A percentile compares a stretch with the other conserved stretches of the same genome.
Evolutionary conservation across 1,284 basidiomycete genomes (phyloP).

Genomic region (Trichosporon sp.): DNA sequence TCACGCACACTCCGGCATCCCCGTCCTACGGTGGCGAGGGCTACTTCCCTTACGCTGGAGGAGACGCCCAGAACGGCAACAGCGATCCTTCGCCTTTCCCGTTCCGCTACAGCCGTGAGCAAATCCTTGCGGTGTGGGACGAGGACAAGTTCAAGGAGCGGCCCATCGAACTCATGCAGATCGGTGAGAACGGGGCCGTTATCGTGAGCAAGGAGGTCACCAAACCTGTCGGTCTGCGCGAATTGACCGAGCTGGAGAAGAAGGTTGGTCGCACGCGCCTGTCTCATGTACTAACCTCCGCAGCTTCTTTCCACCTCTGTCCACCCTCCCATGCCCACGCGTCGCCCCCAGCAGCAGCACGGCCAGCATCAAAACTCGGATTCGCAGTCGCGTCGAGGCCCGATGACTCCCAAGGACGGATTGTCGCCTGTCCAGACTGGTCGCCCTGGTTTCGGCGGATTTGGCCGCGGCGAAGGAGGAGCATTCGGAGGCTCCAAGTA

Average conservation of each 20-base stretch:
- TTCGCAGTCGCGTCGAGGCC: not conserved
- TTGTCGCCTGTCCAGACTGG: constrained; percentile 1
- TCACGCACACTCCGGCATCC: constrained; percentile 51
- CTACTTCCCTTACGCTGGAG: constrained; percentile 58
- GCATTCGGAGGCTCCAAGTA: constrained; percentile 40
- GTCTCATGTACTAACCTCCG: not conserved
- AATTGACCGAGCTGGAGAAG: constrained; percentile 76
- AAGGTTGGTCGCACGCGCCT: constrained; percentile 58
- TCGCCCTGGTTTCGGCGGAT: constrained; percentile 36
- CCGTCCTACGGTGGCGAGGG: constrained; percentile 41
- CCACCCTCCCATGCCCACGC: constrained; percentile 35
- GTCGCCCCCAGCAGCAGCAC: constrained; percentile 20
- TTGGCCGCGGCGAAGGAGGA: constrained; percentile 40
- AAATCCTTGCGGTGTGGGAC: constrained; percentile 75
- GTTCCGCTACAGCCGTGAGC: constrained; percentile 80
- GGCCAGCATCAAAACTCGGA: constrained; percentile 3
- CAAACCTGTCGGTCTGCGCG: constrained; percentile 71
- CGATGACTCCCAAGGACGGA: not conserved
- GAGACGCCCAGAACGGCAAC: constrained; percentile 14
- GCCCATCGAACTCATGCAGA: constrained; percentile 64
- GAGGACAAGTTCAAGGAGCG: constrained; percentile 68
- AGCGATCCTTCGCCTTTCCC: constrained; percentile 52
- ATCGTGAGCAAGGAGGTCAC: constrained; percentile 69
- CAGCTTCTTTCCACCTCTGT: constrained; percentile 39
- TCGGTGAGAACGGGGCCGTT: constrained; percentile 68